A percentile compares a stretch with the other conserved stretches of the same genome.
Evolutionary conservation across 768 basidiomycete species (phyloP).

Genomic region (Pluteus cervinus): DNA sequence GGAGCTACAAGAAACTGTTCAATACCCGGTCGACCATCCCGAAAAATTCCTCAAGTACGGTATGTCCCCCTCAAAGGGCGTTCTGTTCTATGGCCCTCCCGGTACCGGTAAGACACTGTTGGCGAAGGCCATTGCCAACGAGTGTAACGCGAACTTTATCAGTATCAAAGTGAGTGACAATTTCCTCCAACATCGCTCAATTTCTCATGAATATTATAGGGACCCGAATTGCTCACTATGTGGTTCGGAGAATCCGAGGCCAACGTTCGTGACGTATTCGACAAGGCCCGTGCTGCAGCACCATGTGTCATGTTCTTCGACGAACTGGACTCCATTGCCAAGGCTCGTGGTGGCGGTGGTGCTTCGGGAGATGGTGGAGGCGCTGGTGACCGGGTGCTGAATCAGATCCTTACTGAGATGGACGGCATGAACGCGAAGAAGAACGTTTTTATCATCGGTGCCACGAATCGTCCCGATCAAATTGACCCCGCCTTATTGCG

Average conservation of each 20-base stretch:
- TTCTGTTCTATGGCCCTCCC: conserved; percentile 98
- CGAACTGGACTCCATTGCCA: conserved; percentile 98
- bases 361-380: conserved; percentile 88
- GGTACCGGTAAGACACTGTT: conserved; percentile 99
- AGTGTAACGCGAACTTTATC: conserved; percentile 99
- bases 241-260: conserved; percentile 99
- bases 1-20: conserved; percentile 98
- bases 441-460: conserved; percentile 98
- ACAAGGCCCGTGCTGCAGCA: conserved; percentile 98
- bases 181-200: neutral
- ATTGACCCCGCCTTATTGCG: conserved; percentile 90
- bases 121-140: conserved; percentile 98
- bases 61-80: conserved; percentile 99
- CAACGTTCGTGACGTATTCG: conserved; percentile 98
- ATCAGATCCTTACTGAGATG: conserved; percentile 97
- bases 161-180: conserved; percentile 74
- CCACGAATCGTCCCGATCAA: conserved; percentile 95
- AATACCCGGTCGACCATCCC: conserved; percentile 99
- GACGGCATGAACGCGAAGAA: conserved; percentile 99
- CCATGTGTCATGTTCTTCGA: conserved; percentile 99
- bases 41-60: conserved; percentile 99
- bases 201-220: conserved; percentile 35
- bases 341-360: conserved; percentile 85
- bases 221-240: conserved; percentile 97
- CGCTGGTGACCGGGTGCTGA: conserved; percentile 95